Conservation (phyloP, 768 basidiomycete species). For the Tricholoma bakamatsutake region DNA sequence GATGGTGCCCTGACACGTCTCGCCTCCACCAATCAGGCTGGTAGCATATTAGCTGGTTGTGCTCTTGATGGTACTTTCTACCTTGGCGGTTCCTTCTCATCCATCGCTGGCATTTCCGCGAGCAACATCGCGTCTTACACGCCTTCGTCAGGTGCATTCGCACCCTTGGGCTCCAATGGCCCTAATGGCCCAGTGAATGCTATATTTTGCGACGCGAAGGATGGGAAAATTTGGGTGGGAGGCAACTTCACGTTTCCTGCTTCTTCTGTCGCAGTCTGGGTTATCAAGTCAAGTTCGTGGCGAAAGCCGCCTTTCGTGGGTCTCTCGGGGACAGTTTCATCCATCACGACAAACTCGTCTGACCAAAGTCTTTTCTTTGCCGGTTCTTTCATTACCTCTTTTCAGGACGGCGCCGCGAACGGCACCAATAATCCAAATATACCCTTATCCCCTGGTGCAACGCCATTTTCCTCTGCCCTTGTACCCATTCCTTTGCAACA, state of each 20-base stretch:
- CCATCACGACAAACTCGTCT: constrained; percentile 72
- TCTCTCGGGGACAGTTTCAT: constrained; percentile 67
- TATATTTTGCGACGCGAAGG: constrained; percentile 68
- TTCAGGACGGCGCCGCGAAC: constrained; percentile 51
- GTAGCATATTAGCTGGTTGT: constrained; percentile 71
- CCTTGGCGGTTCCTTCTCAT: constrained; percentile 79
- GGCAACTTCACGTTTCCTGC: constrained; percentile 69
- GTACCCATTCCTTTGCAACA: constrained; percentile 69
- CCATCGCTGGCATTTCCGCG: constrained; percentile 53
- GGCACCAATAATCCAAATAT: constrained; percentile 81
- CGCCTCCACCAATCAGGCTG: constrained; percentile 77
- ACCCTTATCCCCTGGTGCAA: constrained; percentile 74
- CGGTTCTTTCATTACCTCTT: constrained; percentile 80
- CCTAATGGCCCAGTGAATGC: constrained; percentile 71
- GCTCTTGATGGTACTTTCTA: constrained; percentile 63
- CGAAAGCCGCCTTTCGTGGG: constrained; percentile 76
- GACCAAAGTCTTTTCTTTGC: constrained; percentile 76
- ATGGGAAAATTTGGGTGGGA: constrained; percentile 70
- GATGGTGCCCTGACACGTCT: constrained; percentile 65
- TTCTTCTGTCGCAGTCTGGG: constrained; percentile 67
- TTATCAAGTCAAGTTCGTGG: constrained; percentile 62
- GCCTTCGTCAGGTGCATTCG: constrained; percentile 48
- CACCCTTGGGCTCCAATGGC: constrained; percentile 58
- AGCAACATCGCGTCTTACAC: constrained; percentile 77
- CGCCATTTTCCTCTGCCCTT: constrained; percentile 84